Base-by-base conservation (phyloP, 352 stramenopile species). In the Globisporangium splendens region DNA sequence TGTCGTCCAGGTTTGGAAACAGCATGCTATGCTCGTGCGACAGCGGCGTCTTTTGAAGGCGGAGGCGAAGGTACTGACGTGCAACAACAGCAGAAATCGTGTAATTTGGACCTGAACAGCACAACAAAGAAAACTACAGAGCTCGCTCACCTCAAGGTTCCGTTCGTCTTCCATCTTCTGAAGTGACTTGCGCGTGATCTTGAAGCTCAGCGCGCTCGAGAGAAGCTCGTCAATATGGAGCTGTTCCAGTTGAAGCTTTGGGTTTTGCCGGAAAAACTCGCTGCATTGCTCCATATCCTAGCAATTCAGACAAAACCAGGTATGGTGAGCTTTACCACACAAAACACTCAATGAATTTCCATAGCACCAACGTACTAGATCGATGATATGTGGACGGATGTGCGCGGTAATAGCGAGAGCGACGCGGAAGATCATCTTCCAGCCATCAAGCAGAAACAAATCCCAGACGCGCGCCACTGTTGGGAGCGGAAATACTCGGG, bases 201-300 rank as follows among this genome's bases (percentile, higher is more conserved):
- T 93, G 58, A 70, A 95, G 22, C 41, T 57, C 8, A 91, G 54
- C 15, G 81, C 77, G 8, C 54, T 55, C 0, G 65, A 38, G 1
- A 94, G 50, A 24, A 93, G 67, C 47, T 69, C n/a, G 7, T 78
- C 63, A 44, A 70, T 54, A 4, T 50, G 69, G 21, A 88, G 61
- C 1, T 49, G 22, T 15, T 83, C 70, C 1, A 91, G 57, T 2
- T 72, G 59, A 2, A 89, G 64, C 18, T 73, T 78, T 0, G 81
- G 77, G 24, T 91, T 74, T 43, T 76, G 80, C 8, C 75, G 75
- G 28, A 93, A 84, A 63, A 79, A 92, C 10, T 84, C 71, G 44
- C 80, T 93, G 54, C 71, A 88, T 24, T 77, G 60, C 50, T 95
- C 81, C 74, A 95, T 76, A 49, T 91, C 79, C 79, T 89, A 39